phyloP scores from a whole-genome alignment of 352 stramenopile genomes.

The Globisporangium perplexum region DNA sequence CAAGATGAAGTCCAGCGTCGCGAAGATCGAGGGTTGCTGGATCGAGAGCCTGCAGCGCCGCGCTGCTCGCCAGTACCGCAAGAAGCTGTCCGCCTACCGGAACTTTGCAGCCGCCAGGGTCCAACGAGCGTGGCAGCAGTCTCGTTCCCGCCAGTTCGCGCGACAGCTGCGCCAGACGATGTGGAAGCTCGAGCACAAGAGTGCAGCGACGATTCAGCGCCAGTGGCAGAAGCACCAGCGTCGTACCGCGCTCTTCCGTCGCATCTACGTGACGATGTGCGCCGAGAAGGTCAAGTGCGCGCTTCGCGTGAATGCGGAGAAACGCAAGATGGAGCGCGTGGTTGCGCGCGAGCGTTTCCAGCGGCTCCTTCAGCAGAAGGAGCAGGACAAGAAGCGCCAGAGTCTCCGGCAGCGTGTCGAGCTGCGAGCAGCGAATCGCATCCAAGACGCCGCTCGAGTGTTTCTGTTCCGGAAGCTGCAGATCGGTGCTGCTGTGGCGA shows the following conservation, averaged over 20 bases:
- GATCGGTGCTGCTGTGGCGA: conserved; percentile 4
- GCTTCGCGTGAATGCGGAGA: conserved; percentile 14
- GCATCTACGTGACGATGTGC: conserved; percentile 6
- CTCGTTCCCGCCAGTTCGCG: background rate
- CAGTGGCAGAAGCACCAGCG: conserved; percentile 7
- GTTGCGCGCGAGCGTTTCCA: conserved; percentile 31
- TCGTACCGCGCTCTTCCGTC: background rate
- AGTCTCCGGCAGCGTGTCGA: conserved; percentile 24
- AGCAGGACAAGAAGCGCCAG: conserved; percentile 15
- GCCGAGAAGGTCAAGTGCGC: conserved; percentile 12
- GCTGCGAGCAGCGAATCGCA: conserved; percentile 18
- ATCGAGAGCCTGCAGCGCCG: conserved; percentile 25
- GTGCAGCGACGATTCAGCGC: conserved; percentile 6
- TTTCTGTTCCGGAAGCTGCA: background rate
- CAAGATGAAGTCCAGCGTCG: conserved; percentile 23
- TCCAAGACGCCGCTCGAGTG: conserved; percentile 8
- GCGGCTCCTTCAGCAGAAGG: conserved; percentile 24
- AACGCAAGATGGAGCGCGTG: conserved; percentile 14
- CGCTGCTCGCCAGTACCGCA: conserved; percentile 25
- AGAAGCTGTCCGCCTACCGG: conserved; percentile 15
- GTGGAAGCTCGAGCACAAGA: conserved; percentile 10
- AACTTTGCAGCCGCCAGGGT: background rate
- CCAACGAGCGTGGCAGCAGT: conserved; percentile 8
- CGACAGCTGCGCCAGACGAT: conserved; percentile 1
- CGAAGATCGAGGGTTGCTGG: conserved; percentile 39